Conservation (phyloP, 768 basidiomycete genomes). For the Amanita thiersii region DNA sequence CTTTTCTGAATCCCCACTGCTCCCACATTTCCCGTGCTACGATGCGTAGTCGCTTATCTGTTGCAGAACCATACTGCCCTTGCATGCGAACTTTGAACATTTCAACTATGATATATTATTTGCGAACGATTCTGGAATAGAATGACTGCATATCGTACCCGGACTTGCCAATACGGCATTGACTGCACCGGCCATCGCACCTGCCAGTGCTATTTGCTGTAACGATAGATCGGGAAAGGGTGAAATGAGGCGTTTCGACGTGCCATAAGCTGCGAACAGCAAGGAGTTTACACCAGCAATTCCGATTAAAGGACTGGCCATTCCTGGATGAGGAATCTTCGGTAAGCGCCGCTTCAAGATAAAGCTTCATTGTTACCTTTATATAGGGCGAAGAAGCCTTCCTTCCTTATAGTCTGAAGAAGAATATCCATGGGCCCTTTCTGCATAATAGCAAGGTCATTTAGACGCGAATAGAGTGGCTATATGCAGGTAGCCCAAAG, state of each 20-base stretch:
- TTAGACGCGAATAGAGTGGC: not conserved
- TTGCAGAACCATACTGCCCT: constrained; percentile 79
- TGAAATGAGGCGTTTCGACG: constrained; percentile 73
- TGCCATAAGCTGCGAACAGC: constrained; percentile 86
- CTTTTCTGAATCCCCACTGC: constrained; percentile 78
- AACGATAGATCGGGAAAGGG: constrained; percentile 83
- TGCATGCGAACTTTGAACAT: constrained; percentile 99
- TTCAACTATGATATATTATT: constrained; percentile 49
- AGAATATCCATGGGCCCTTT: constrained; percentile 94
- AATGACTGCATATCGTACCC: constrained; percentile 44
- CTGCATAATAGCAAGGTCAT: constrained; percentile 25
- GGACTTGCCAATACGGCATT: constrained; percentile 91
- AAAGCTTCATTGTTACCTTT: constrained; percentile 63
- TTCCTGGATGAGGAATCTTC: constrained; percentile 46
- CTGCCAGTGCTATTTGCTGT: constrained; percentile 74
- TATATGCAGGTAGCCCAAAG: constrained; percentile 10
- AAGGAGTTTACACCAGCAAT: constrained; percentile 95
- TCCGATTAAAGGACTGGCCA: constrained; percentile 86
- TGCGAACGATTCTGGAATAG: not conserved
- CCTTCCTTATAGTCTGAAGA: constrained; percentile 70
- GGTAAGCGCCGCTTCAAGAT: not conserved
- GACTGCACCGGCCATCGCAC: constrained; percentile 86
- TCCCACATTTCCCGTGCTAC: constrained; percentile 80
- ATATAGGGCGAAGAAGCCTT: constrained; percentile 90
- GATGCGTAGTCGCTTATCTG: constrained; percentile 68